Conservation (phyloP, 2,329 filamentous ascomycete species). For the Diaporthe sp. region DNA sequence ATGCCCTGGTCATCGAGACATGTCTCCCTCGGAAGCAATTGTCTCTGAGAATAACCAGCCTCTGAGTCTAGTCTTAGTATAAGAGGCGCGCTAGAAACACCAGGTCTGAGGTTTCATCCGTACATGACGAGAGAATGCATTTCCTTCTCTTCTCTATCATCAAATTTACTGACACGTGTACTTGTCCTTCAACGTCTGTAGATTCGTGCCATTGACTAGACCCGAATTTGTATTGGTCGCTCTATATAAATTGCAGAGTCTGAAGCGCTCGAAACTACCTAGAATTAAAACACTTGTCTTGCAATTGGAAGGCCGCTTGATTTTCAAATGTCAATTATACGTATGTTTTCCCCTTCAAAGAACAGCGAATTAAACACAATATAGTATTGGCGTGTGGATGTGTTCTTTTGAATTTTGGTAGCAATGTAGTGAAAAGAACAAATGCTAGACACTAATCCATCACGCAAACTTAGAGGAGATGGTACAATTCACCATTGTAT, state of each 20-base stretch:
- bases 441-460: background rate
- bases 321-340: background rate
- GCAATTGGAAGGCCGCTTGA: background rate
- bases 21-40: background rate
- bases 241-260: background rate
- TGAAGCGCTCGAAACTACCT: background rate
- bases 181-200: accelerated
- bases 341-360: background rate
- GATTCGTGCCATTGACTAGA: background rate
- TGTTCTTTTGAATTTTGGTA: background rate
- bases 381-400: background rate
- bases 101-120: accelerated
- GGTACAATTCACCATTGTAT: background rate
- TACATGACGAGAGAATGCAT: background rate
- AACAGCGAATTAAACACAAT: background rate
- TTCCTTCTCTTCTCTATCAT: background rate
- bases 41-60: background rate
- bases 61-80: background rate
- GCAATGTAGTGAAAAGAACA: background rate
- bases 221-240: background rate
- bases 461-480: background rate
- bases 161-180: background rate
- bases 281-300: background rate
- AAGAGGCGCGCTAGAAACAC: background rate
- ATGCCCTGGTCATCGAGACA: too few species aligned